Base-by-base conservation (phyloP, 805 yeast genomes). In the Nakazawaea peltata region DNA sequence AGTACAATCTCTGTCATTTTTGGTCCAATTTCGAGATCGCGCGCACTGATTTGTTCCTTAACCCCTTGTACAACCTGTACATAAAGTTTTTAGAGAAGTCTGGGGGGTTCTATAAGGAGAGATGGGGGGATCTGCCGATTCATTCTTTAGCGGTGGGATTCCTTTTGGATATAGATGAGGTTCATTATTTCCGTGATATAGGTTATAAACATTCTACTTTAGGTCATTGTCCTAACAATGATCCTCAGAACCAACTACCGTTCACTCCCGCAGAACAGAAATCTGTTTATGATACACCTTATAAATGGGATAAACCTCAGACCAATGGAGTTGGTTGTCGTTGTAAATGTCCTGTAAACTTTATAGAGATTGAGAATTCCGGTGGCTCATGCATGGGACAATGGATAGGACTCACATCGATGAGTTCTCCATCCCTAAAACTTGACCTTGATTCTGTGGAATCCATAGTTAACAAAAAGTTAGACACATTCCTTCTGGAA, bases 51-150 rank as follows among this genome's bases (percentile, higher is more conserved):
- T 54, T 88, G 14, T 88, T 85, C 64, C 65, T 70, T 28, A 74
- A 82, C 16, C 67, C 71, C 4, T 53, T 66, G 15, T 92, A 90
- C 56, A 67, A 74, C 33, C 64, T 65, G 18, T 88, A 78, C 53
- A 85, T 84, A 54, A 59, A 76, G 26, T 71, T 64, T 45, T 56
- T 90, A 32, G 97, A 92, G 37, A 33, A 56, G 6, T 61, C 76
- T 4, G 85, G 88, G 9, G 97, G 97, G 0, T 88, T 90, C 51
- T 87, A 77, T 68, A 69, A 71, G 36, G 96, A 92, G 54, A 63
- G 98, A 49, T 90, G 97, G 97, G 97, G 97, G 2, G 97, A 90
- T 65, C 96, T 97, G 0, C 95, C 97, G 0, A 77, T 90, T 4
- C 97, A 87, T 54, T 80, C 96, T 0, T 57, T 92, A 16, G 97